Base-by-base conservation (phyloP, 2,329 filamentous ascomycete species). In the Clarireedia sp. region DNA sequence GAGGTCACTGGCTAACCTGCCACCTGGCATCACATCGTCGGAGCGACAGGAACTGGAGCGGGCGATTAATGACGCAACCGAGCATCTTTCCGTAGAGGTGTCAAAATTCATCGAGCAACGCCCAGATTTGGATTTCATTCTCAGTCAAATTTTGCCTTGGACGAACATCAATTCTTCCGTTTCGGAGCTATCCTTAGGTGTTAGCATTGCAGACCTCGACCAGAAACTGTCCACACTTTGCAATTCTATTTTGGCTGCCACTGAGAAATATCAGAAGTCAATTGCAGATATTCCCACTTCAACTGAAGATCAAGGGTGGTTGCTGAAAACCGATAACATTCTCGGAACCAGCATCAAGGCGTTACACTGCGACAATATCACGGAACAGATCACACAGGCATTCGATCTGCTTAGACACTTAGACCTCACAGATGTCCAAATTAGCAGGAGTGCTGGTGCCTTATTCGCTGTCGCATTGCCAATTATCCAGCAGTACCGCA, bases 221-320 rank as follows among this genome's bases (percentile, higher is more conserved):
- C 71, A 77, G 14, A 73, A 77, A 3, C 70, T 90, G 1, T 79
- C 88, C 38, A 78, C 71, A 1, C 74, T 87, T n/a, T 80, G 86
- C 47, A 88, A 95, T 69, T 81, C 82, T 49, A 80, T 92, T 26
- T 81, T 96, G 2, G 86, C 92, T 37, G 85, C 87, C 1, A 78
- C 95, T 48, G 90, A 96, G 68, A 82, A 85, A 60, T 78, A 87
- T 46, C 80, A 82, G 56, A 80, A 80, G 58, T 72, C 76, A 2
- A 72, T 82, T 8, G 70, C 74, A 10, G 73, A 74, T 3, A 71
- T 85, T 1, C 83, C 86, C 1, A 67, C 71, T 4, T 80, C 84
- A 1, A 74, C 75, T 1, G 83, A 89, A 36, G 81, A 86, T 44
- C 64, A 75, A 1, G 75, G 78, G 2, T 90, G 87, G 83, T 70